These are phyloP conservation scores for Quercus phellos DNA, from an alignment of 331 rosid genomes.

Conservation along the genomic window DNA sequence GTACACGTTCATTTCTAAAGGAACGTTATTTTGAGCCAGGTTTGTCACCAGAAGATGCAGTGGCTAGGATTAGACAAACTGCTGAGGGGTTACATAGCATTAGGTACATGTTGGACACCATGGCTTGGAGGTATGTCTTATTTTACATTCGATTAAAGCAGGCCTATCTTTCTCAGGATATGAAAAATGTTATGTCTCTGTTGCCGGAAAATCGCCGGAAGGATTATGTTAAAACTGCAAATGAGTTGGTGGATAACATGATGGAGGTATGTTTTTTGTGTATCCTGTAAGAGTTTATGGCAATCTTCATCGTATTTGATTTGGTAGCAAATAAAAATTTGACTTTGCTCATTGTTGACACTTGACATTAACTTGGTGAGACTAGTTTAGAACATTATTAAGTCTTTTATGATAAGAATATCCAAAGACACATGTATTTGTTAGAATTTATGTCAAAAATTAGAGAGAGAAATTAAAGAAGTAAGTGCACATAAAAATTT, in stretches of 20 bases:
- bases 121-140: slow-evolving; percentile 89
- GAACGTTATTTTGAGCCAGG: slow-evolving; percentile 74
- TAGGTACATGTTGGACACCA: slow-evolving; percentile 72
- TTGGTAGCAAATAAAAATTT: no score
- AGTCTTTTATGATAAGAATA: no score
- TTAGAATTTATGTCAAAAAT: no score
- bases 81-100: slow-evolving; percentile 82
- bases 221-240: slow-evolving; percentile 65
- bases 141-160: slow-evolving; percentile 70
- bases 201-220: slow-evolving; percentile 51
- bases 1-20: slow-evolving; percentile 58
- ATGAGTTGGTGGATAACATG: slow-evolving; percentile 77
- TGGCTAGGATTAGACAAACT: slow-evolving; percentile 72
- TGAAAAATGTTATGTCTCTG: slow-evolving; percentile 57
- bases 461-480: no score
- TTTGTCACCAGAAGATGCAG: slow-evolving; percentile 74
- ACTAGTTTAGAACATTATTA: no score
- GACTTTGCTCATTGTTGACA: no score
- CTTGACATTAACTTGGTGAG: no score
- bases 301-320: no score
- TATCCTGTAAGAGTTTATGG: no score
- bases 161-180: slow-evolving; percentile 72
- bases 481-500: no score
- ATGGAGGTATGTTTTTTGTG: slow-evolving; percentile 45
- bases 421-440: no score